Percentiles rank a stretch among this genome's conserved stretches.
phyloP scores from a whole-genome alignment of 73 alveolate genomes.

The Paramecium sexaurelia region DNA sequence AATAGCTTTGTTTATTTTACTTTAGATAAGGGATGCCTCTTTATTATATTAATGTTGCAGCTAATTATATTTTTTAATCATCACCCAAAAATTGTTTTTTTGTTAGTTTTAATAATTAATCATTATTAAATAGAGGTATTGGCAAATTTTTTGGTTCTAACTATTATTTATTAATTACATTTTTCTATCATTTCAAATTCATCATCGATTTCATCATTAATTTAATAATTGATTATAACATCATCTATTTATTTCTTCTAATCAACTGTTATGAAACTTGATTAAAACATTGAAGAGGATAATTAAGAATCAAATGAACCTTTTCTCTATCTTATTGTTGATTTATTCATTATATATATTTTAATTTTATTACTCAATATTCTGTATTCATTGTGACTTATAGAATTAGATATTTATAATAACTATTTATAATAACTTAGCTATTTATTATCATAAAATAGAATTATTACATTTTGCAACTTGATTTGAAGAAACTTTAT shows the following conservation, averaged over 20 bases:
- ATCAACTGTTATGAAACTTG: background rate
- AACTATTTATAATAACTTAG: background rate
- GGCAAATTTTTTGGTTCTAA: background rate
- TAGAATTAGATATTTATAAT: background rate
- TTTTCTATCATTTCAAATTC: background rate
- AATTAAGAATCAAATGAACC: background rate
- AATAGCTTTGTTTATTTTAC: background rate
- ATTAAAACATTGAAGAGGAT: background rate
- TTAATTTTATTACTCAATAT: background rate
- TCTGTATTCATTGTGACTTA: background rate
- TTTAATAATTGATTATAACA: background rate
- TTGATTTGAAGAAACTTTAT: background rate
- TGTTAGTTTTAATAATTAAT: background rate
- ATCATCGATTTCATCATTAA: background rate
- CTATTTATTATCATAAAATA: background rate
- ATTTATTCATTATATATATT: background rate
- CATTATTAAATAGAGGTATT: background rate
- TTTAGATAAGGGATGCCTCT: background rate
- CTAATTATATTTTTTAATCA: background rate
- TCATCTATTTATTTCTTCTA: background rate
- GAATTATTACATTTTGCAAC: background rate
- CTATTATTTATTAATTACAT: background rate
- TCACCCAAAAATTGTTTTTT: background rate
- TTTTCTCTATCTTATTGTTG: background rate
- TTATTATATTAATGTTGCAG: background rate